Percentiles rank a stretch among this genome's conserved stretches.
phyloP scores from a whole-genome alignment of 2,329 filamentous ascomycete species.

The Zasmidium angulare region DNA sequence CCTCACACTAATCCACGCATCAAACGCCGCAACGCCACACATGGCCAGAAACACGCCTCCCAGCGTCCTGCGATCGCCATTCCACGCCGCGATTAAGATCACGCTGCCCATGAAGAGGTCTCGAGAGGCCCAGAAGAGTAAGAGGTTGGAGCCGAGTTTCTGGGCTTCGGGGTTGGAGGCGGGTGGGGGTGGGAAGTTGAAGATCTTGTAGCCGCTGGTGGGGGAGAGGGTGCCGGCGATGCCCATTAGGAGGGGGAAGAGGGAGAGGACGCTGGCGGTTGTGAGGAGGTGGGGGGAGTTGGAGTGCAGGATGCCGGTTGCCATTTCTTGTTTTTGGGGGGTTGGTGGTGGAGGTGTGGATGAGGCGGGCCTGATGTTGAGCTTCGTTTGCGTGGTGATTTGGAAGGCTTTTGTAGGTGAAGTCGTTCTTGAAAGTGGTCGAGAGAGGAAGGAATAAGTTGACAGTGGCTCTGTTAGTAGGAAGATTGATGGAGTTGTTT shows the following conservation, averaged over 20 bases:
- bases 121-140: conserved; percentile 3
- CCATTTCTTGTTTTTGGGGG: background rate
- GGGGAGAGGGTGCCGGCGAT: background rate
- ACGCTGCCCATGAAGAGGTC: conserved; percentile 4
- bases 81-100: background rate
- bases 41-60: background rate
- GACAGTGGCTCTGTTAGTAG: too few species aligned
- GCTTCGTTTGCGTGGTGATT: too few species aligned
- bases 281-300: background rate
- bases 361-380: too few species aligned
- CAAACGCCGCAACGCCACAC: background rate
- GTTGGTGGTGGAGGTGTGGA: background rate
- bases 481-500: too few species aligned
- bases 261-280: background rate
- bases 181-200: background rate
- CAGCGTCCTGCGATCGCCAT: background rate
- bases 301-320: background rate
- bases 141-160: background rate
- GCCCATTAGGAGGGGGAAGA: conserved; percentile 4
- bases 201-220: background rate
- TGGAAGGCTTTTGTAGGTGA: too few species aligned
- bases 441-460: too few species aligned
- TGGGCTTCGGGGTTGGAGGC: background rate
- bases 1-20: background rate
- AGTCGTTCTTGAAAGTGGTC: background rate